Percentiles rank a stretch among this genome's conserved stretches.
phyloP scores from a whole-genome alignment of 2,329 filamentous ascomycete genomes.

The Neofusicoccum parvum region DNA sequence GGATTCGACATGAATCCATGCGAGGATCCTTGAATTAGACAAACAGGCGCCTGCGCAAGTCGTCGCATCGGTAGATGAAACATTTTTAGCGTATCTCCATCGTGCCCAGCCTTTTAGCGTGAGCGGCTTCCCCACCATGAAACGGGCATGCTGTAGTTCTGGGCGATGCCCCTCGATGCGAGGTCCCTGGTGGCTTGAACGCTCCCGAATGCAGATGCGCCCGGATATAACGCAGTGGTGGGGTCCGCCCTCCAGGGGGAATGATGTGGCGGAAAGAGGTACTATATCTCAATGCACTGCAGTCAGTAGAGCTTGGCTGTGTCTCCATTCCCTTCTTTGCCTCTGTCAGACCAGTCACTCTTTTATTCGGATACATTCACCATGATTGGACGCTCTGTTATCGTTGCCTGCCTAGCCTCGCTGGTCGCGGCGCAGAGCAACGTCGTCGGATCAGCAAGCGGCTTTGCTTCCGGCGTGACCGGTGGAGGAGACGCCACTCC shows the following conservation, averaged over 20 bases:
- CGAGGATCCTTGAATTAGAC: too few species aligned
- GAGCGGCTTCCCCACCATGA: neutral
- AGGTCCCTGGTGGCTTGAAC: neutral
- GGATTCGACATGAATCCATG: too few species aligned
- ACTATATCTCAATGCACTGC: neutral
- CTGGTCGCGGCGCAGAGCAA: slow-evolving; percentile 4
- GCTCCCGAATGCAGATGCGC: neutral
- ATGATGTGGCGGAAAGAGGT: too few species aligned
- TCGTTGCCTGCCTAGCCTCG: neutral
- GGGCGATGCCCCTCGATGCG: neutral
- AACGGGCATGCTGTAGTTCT: neutral
- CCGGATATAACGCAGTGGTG: neutral
- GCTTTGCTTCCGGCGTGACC: slow-evolving; percentile 30
- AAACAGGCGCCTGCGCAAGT: too few species aligned
- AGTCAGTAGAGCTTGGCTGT: neutral
- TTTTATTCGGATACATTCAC: neutral
- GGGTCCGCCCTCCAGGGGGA: neutral
- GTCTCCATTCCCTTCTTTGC: neutral
- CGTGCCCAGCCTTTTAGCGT: neutral
- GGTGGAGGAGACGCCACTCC: slow-evolving; percentile 30
- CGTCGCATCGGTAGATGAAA: neutral
- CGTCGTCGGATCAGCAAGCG: slow-evolving; percentile 30
- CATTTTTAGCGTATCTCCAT: neutral
- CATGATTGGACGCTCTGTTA: neutral
- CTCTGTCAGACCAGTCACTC: neutral